A percentile compares a stretch with the other conserved stretches of the same genome.
Conservation (phyloP, 2,329 filamentous ascomycete genomes). For the Pleoardoris graminearum region DNA sequence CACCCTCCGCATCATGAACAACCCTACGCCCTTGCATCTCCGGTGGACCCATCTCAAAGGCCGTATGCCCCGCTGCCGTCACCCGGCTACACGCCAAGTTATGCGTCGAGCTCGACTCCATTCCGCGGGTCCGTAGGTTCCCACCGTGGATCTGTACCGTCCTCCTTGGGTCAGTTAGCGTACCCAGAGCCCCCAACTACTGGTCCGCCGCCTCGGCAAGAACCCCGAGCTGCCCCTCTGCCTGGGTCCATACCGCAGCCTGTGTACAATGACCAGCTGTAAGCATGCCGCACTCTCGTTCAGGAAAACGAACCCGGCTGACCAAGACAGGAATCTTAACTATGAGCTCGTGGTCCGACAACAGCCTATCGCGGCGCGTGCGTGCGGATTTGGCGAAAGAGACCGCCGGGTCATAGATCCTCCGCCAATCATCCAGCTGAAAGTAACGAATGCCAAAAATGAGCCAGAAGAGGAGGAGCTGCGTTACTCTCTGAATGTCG, state of each 20-base stretch:
- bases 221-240: conserved; percentile 34
- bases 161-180: conserved; percentile 36
- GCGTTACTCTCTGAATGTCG: conserved; percentile 67
- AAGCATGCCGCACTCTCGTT: conserved; percentile 31
- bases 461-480: conserved; percentile 60
- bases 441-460: conserved; percentile 62
- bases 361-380: conserved; percentile 75
- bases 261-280: conserved; percentile 46
- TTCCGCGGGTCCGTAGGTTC: conserved; percentile 45
- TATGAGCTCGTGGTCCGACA: conserved; percentile 68
- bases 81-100: conserved; percentile 46
- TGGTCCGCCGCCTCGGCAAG: conserved; percentile 37
- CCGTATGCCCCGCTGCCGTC: conserved; percentile 42
- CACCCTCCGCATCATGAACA: conserved; percentile 37
- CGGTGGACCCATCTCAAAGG: conserved; percentile 39
- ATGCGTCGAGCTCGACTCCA: conserved; percentile 43
- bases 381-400: conserved; percentile 81
- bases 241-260: conserved; percentile 45
- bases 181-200: conserved; percentile 37
- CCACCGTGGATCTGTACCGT: conserved; percentile 40
- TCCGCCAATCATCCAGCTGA: conserved; percentile 77
- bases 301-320: conserved; percentile 25
- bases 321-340: conserved; percentile 40
- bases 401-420: conserved; percentile 82
- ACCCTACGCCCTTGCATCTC: conserved; percentile 43